Evolutionary conservation across 148 eudicot genomes (phyloP).

Genomic region (Dianthus caryophyllus): DNA sequence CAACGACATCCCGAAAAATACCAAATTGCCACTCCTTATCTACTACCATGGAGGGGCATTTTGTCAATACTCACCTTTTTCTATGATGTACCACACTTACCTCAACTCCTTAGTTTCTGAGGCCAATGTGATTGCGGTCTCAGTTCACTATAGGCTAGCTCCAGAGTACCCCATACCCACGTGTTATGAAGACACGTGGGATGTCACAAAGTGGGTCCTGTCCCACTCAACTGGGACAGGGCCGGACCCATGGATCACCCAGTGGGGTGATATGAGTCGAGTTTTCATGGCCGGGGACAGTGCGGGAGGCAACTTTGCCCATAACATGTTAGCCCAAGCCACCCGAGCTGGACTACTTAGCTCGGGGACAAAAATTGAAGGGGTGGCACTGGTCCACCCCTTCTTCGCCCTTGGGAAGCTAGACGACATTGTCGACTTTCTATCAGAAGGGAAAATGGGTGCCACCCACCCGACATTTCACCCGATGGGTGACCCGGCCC

Average conservation of each 20-base stretch:
- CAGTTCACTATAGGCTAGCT: constrained; percentile 37
- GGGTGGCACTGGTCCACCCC: constrained; percentile 30
- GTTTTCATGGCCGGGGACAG: constrained; percentile 53
- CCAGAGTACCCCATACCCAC: too few species aligned
- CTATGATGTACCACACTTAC: constrained; percentile 26
- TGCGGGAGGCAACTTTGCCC: constrained; percentile 46
- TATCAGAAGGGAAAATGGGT: constrained; percentile 21
- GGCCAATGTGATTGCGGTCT: constrained; percentile 30
- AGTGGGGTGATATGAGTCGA: constrained; percentile 26
- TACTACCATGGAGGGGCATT: constrained; percentile 52
- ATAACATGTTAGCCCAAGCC: constrained; percentile 29
- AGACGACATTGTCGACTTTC: too few species aligned
- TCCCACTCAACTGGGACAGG: constrained; percentile 22
- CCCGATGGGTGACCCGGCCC: constrained; percentile 26
- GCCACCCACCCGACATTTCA: constrained; percentile 27
- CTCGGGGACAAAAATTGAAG: background rate
- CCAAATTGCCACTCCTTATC: too few species aligned
- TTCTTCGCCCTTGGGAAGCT: constrained; percentile 28
- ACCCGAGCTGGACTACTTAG: background rate
- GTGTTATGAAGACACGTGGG: too few species aligned
- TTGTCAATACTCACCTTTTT: constrained; percentile 34
- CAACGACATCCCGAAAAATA: background rate
- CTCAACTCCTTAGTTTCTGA: constrained; percentile 25
- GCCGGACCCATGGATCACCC: constrained; percentile 35
- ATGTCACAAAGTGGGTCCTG: too few species aligned